Evolutionary conservation across 1,284 basidiomycete species (phyloP), one percentile per base, ranked within the genome.

Genomic region (Coniferiporia sulphurascens): DNA sequence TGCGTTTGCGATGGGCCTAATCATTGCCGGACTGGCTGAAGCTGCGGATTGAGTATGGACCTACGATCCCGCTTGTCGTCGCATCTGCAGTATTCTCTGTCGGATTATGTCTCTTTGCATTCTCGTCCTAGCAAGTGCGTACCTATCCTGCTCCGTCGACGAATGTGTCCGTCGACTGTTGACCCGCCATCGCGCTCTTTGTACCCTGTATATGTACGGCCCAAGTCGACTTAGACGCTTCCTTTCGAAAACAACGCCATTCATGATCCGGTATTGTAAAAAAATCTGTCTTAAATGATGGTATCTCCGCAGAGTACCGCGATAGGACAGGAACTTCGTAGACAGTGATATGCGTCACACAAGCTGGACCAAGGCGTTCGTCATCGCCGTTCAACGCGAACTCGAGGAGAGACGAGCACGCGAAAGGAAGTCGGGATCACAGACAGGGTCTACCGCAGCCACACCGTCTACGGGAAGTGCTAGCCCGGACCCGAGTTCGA

Each of bases 261-360:
- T 27, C n/a, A 4, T 48, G 46, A 35, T 27, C 27, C 2, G 5
- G 3, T 27, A 27, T 27, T 27, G 27, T 27, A 27, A n/a, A 65
- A 67, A 32, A 68, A 68, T 48, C 48, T 56, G 9, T 54, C n/a
- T n/a, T n/a, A n/a, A n/a, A 27, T 3, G 5, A 27, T 15, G 9
- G 2, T 41, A 4, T 41, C 38, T 12, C 3, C 27, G 27, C 27
- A 27, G 3, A 8, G 15, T 3, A 3, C 7, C 38, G 12, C 9
- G 3, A 3, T 8, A 41, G 38, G 15, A 15, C 15, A 12, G 38
- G 15, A 8, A 27, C 2, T 2, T 27, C 5, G 5, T 27, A 27
- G 3, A 27, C 5, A 2, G 5, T 5, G 3, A 3, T 69, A 9
- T 69, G 67, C 65, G 62, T 67, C n/a, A 60, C 59, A 17, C 65